phyloP scores from a whole-genome alignment of 352 stramenopile species.

The Globisporangium sylvaticum region DNA sequence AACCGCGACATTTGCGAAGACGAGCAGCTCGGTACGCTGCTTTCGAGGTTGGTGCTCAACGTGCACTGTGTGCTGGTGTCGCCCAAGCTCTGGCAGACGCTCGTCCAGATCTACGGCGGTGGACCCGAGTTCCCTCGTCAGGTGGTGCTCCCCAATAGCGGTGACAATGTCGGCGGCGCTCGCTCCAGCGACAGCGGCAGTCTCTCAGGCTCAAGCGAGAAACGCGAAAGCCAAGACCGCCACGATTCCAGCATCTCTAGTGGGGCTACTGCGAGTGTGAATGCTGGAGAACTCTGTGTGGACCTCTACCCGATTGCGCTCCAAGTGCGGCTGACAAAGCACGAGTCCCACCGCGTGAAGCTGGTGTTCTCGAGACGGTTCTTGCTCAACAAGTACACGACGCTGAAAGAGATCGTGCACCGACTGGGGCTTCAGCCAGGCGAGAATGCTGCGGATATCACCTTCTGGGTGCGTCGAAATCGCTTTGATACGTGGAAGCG shows the following conservation, averaged over 20 bases:
- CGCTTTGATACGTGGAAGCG: constrained; percentile 53
- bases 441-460: constrained; percentile 50
- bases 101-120: constrained; percentile 51
- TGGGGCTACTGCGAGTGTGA: background rate
- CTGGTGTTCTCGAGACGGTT: constrained; percentile 54
- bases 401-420: constrained; percentile 53
- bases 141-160: constrained; percentile 18
- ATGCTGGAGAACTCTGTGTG: constrained; percentile 15
- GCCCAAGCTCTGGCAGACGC: constrained; percentile 38
- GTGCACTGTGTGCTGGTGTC: constrained; percentile 51
- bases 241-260: background rate
- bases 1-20: constrained; percentile 39
- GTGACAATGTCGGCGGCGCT: background rate
- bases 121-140: constrained; percentile 53
- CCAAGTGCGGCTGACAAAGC: constrained; percentile 50
- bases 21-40: constrained; percentile 37
- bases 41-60: constrained; percentile 23
- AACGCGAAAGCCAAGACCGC: background rate
- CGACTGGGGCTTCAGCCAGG: constrained; percentile 49
- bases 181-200: background rate
- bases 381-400: constrained; percentile 31
- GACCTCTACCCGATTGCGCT: constrained; percentile 58
- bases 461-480: constrained; percentile 60
- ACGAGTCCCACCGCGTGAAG: constrained; percentile 50
- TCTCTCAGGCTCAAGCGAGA: background rate